Percentiles rank a stretch among this genome's conserved stretches.
phyloP scores from a whole-genome alignment of 352 stramenopile species.

The Phytopythium cucurbitacearum region DNA sequence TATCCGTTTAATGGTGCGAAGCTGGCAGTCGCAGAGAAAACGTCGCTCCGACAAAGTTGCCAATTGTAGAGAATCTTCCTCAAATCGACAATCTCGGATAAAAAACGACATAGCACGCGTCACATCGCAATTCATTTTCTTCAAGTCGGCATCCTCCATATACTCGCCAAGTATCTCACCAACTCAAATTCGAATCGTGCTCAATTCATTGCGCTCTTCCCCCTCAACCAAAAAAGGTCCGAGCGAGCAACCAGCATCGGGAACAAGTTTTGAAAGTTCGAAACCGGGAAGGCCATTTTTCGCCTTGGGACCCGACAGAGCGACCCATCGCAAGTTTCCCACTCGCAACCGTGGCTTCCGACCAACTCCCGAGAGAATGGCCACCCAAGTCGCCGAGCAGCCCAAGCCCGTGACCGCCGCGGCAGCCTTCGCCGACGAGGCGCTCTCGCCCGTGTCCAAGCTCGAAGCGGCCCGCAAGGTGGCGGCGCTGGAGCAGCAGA shows the following conservation, averaged over 20 bases:
- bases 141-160: constrained; percentile 12
- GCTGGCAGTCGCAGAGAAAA: background rate
- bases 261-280: constrained; percentile 23
- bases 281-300: constrained; percentile 6
- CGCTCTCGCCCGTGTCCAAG: constrained; percentile 71
- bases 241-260: too few species aligned
- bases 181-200: background rate
- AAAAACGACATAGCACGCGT: background rate
- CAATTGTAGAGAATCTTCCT: background rate
- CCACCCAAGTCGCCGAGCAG: constrained; percentile 47
- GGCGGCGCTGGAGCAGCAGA: constrained; percentile 60
- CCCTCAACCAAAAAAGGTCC: constrained; percentile 2
- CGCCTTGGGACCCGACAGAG: too few species aligned
- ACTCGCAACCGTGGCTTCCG: too few species aligned
- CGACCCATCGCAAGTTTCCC: too few species aligned
- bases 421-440: constrained; percentile 31
- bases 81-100: too few species aligned
- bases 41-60: background rate
- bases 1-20: background rate
- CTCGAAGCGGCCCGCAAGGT: constrained; percentile 59
- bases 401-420: constrained; percentile 20
- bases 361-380: constrained; percentile 23
- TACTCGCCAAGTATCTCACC: constrained; percentile 5
- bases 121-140: constrained; percentile 31
- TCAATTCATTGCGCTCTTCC: constrained; percentile 16